Evolutionary conservation across 768 basidiomycete species (phyloP).

Genomic region (Amanita thiersii): DNA sequence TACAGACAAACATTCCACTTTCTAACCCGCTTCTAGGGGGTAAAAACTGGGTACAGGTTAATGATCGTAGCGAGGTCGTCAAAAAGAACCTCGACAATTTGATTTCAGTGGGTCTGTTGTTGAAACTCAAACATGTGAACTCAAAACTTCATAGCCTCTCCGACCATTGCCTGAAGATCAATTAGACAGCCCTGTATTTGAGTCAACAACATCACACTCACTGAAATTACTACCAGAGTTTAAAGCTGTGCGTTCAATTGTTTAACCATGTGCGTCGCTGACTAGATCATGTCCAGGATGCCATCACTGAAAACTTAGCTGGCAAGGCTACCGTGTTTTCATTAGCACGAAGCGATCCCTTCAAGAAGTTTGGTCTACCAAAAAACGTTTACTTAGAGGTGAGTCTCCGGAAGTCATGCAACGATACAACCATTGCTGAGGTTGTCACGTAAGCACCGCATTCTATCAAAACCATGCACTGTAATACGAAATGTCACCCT

Average conservation of each 20-base stretch:
- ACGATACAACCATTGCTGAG: background rate
- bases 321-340: conserved; percentile 40
- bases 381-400: conserved; percentile 68
- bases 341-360: conserved; percentile 35
- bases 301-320: conserved; percentile 24
- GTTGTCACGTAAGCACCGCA: conserved; percentile 40
- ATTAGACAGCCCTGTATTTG: too few relatives aligned
- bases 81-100: too few relatives aligned
- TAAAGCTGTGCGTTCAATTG: conserved; percentile 28
- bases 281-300: conserved; percentile 7
- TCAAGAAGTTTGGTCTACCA: conserved; percentile 67
- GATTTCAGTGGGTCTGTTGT: too few relatives aligned
- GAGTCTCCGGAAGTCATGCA: conserved; percentile 13
- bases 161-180: too few relatives aligned
- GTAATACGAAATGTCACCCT: conserved; percentile 67
- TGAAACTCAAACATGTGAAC: too few relatives aligned
- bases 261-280: background rate
- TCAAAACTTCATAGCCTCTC: too few relatives aligned
- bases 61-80: too few relatives aligned
- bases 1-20: too few relatives aligned
- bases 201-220: too few relatives aligned
- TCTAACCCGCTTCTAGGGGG: too few relatives aligned
- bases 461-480: conserved; percentile 64
- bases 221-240: too few relatives aligned
- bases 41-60: too few relatives aligned